A percentile compares a stretch with the other conserved stretches of the same genome.
Evolutionary conservation across 2,329 filamentous ascomycete species (phyloP).

Genomic region (Conoideocrella luteorostrata): DNA sequence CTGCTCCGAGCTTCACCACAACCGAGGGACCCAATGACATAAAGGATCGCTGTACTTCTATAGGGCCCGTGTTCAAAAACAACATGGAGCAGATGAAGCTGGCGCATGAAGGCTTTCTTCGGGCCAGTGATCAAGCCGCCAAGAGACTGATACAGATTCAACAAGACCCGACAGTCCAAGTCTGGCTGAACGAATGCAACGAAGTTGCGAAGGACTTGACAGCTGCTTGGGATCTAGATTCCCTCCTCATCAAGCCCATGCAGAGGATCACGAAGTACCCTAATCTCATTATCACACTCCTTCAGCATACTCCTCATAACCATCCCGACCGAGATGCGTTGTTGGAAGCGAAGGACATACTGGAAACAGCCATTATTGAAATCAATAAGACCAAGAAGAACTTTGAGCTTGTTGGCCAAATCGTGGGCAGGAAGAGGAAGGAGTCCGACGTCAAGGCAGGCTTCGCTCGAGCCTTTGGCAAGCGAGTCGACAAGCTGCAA

Average conservation of each 20-base stretch:
- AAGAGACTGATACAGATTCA: slow-evolving; percentile 58
- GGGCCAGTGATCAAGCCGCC: slow-evolving; percentile 56
- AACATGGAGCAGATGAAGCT: slow-evolving; percentile 56
- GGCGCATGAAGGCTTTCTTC: slow-evolving; percentile 55
- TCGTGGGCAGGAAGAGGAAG: slow-evolving; percentile 77
- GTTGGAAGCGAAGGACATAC: slow-evolving; percentile 39
- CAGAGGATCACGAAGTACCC: slow-evolving; percentile 93
- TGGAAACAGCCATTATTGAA: slow-evolving; percentile 66
- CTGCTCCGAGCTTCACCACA: slow-evolving; percentile 33
- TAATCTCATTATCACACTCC: slow-evolving; percentile 71
- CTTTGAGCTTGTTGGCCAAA: slow-evolving; percentile 84
- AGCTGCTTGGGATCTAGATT: slow-evolving; percentile 89
- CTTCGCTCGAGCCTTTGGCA: slow-evolving; percentile 82
- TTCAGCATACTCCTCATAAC: slow-evolving; percentile 70
- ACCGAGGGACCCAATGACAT: slow-evolving; percentile 40
- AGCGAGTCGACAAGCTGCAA: slow-evolving; percentile 78
- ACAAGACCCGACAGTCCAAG: slow-evolving; percentile 57
- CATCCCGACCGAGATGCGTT: slow-evolving; percentile 77
- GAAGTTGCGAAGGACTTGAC: slow-evolving; percentile 89
- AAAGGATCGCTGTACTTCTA: slow-evolving; percentile 44
- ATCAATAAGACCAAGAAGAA: slow-evolving; percentile 97
- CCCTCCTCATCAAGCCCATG: slow-evolving; percentile 93
- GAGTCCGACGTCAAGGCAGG: slow-evolving; percentile 83
- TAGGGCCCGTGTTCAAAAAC: slow-evolving; percentile 48
- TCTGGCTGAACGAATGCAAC: slow-evolving; percentile 92